Conservation (phyloP, 2,329 filamentous ascomycete species). For the Aaosphaeria arxii region DNA sequence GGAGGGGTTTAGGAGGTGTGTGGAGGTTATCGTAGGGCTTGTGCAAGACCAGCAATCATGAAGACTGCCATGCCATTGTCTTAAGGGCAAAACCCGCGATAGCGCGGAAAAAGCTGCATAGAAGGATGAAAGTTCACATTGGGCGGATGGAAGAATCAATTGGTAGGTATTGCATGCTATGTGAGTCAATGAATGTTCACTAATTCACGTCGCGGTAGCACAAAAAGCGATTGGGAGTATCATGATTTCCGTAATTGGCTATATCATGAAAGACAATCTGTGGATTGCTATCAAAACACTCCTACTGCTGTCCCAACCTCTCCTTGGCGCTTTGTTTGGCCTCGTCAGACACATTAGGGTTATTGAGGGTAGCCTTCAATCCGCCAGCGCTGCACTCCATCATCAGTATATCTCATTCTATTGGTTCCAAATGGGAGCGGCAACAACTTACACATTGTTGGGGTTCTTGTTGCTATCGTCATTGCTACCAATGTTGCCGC, state of each 20-base stretch:
- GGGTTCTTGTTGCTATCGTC: conserved; percentile 48
- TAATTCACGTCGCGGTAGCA: no score
- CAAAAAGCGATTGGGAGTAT: no score
- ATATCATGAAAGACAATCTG: no score
- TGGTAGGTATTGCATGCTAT: no score
- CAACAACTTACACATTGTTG: conserved; percentile 43
- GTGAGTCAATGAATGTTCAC: no score
- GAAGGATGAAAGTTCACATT: no score
- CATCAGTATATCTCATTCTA: neutral
- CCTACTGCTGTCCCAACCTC: conserved; percentile 39
- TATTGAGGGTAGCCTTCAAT: conserved; percentile 47
- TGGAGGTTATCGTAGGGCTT: conserved; percentile 63
- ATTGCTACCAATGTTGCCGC: conserved; percentile 32
- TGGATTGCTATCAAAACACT: no score
- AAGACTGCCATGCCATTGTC: no score
- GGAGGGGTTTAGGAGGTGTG: conserved; percentile 75
- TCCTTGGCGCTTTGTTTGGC: conserved; percentile 56
- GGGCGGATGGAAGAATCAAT: no score
- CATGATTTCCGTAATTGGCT: no score
- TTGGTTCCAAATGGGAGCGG: neutral
- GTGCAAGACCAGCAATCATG: neutral
- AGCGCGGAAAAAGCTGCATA: no score
- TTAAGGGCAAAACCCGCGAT: no score
- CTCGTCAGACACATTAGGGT: conserved; percentile 56
- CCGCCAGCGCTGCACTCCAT: conserved; percentile 15